Base-by-base conservation (phyloP, 257 asterid species). In the Przewalskia tangutica region DNA sequence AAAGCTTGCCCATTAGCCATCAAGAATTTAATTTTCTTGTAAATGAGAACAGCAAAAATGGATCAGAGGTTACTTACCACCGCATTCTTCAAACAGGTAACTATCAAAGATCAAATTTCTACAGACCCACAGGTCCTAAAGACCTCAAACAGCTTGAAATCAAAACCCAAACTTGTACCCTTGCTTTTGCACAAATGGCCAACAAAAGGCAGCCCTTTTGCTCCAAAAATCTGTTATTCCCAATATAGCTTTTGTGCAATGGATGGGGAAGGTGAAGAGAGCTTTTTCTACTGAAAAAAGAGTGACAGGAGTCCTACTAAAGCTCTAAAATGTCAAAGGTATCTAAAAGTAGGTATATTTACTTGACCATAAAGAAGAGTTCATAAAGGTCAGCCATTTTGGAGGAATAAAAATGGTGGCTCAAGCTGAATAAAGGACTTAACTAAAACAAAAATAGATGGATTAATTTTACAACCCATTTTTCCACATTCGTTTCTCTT, bases 81-180 rank as follows among this genome's bases (percentile, higher is more conserved):
- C 82, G 81, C 90, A 79, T 77, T 78, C 88, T 70, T 44, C 84
- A 82, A 82, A 85, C 82, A 83, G 76, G 44, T n/a, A 70, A 18
- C 71, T 63, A 71, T 17, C 85, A 88, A 89, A 91, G 94, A 83
- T 87, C 79, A 86, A 83, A 76, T 84, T 89, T 91, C 89, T 76
- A 84, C 85, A 89, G 80, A 17, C 59, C 86, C 86, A 89, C 81
- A 82, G 89, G 85, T 84, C 86, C 80, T 64, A 81, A 87, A 84
- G 32, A 27, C 32, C 32, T 27, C 32, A 27, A 27, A 27, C 32
- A 27, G 32, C 32, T 27, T 27, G 32, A 27, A 27, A 27, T 27
- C 32, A 27, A 27, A 27, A 27, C 32, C 32, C 32, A 27, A 50
- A 82, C 83, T 77, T 85, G 86, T 84, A 87, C 51, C 81, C n/a